Evolutionary conservation across 805 yeast species (phyloP).

Genomic region (Starmerella stigmatis): DNA sequence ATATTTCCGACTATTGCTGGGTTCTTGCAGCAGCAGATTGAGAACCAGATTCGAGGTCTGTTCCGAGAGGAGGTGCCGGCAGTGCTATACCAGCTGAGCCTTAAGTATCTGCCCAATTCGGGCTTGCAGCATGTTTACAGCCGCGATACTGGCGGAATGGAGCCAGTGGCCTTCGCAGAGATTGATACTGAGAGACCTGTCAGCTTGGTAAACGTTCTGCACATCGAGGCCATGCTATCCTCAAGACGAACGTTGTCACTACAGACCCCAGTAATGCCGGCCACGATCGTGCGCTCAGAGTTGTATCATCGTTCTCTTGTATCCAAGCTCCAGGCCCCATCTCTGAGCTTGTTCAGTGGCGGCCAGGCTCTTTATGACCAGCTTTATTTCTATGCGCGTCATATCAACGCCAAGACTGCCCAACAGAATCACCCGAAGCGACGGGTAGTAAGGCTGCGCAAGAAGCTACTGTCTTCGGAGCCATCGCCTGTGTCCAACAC

Average conservation of each 20-base stretch:
- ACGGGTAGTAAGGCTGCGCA: constrained; percentile 26
- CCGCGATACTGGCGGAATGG: constrained; percentile 15
- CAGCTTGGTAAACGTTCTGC: constrained; percentile 55
- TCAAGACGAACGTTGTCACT: constrained; percentile 76
- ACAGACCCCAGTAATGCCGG: constrained; percentile 47
- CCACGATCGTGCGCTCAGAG: constrained; percentile 49
- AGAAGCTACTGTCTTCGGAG: neutral
- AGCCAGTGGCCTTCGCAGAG: constrained; percentile 39
- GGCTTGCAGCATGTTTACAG: constrained; percentile 17
- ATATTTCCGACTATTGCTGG: constrained; percentile 73
- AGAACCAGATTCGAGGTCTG: constrained; percentile 63
- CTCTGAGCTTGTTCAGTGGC: constrained; percentile 5
- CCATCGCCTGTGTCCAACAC: too few relatives aligned
- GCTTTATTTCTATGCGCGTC: constrained; percentile 21
- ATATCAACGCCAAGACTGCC: constrained; percentile 11
- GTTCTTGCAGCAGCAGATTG: constrained; percentile 72
- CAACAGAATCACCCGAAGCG: constrained; percentile 26
- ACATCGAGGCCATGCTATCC: constrained; percentile 55
- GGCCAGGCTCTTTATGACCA: constrained; percentile 21
- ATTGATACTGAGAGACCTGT: constrained; percentile 54
- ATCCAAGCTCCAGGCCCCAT: constrained; percentile 4
- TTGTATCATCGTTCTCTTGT: constrained; percentile 26
- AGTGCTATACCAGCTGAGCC: constrained; percentile 62
- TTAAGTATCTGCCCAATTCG: constrained; percentile 45
- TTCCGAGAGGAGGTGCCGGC: constrained; percentile 79